Base-by-base conservation (phyloP, 306 rosid species). In the Trichosanthes cucumerina region DNA sequence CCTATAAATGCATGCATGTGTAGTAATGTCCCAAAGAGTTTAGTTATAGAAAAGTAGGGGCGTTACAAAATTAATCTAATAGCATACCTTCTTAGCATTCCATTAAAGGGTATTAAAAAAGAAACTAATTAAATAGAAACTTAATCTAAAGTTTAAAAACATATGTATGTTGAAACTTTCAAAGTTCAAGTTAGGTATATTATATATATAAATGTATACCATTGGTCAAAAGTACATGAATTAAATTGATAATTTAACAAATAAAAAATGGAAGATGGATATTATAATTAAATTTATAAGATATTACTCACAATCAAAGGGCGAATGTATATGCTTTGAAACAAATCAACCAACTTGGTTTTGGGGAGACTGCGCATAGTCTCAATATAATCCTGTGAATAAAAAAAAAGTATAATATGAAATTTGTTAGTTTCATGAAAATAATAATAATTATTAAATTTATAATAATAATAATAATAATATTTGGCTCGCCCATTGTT, bases 291-390 rank as follows among this genome's bases (percentile, higher is more conserved):
- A 18, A 53, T 53, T 53, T 53, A 52, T 8, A 19, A 14, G 62
- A 57, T 12, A 24, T 6, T 36, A 13, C 86, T 69, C 54, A 87
- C 89, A 50, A 53, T 84, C 46, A 87, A 72, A 9, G 86, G 7
- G 12, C 83, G 81, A 33, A 78, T 78, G 56, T 84, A 21, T 44
- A 34, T 80, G 11, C 80, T 75, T 19, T 84, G 83, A 64, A 87
- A 82, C 87, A 87, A 69, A 58, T 84, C 87, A 46, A 78, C 36
- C 60, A 87, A 71, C 21, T 59, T 71, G 65, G 63, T 31, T 47
- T 84, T 78, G 34, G 86, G 89, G 83, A 82, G 82, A 12, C 43
- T 79, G 12, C 60, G 49, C 59, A 80, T 82, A 9, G 79, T 84
- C 64, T 75, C 78, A 63, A 80, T 82, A 75, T 82, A 77, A 43